phyloP scores from a whole-genome alignment of 176 grass and related monocot genomes.

The Musa schizocarpa region DNA sequence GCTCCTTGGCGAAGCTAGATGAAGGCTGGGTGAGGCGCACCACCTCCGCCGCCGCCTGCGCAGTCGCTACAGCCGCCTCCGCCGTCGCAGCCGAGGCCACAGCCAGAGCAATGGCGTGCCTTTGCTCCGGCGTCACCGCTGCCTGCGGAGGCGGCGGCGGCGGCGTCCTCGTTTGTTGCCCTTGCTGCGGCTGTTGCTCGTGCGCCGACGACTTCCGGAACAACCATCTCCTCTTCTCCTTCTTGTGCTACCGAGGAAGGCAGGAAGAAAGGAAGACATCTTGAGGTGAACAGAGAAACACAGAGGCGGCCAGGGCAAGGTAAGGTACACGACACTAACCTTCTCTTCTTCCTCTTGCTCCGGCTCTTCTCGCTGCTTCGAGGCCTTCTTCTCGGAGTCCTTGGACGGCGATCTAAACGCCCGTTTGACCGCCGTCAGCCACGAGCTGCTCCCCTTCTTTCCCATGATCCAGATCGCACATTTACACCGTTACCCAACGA shows the following conservation, averaged over 20 bases:
- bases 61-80: slow-evolving; percentile 71
- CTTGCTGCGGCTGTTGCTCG: slow-evolving; percentile 14
- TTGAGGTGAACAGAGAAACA: not conserved
- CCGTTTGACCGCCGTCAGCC: slow-evolving; percentile 91
- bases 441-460: slow-evolving; percentile 79
- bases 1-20: slow-evolving; percentile 29
- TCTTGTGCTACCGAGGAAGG: slow-evolving; percentile 42
- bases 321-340: not conserved
- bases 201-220: slow-evolving; percentile 58
- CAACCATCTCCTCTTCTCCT: slow-evolving; percentile 66
- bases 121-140: slow-evolving; percentile 55
- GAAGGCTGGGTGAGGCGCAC: slow-evolving; percentile 45
- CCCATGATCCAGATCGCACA: slow-evolving; percentile 35
- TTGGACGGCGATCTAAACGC: slow-evolving; percentile 91
- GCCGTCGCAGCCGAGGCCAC: slow-evolving; percentile 79
- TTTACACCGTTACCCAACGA: slow-evolving; percentile 6
- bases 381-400: slow-evolving; percentile 51
- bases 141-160: not conserved
- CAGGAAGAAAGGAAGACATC: not conserved
- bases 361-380: slow-evolving; percentile 32
- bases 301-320: not conserved
- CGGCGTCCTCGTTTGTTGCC: not conserved
- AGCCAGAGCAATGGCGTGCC: slow-evolving; percentile 51
- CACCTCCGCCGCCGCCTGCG: slow-evolving; percentile 79
- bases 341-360: slow-evolving; percentile 31